phyloP scores from a whole-genome alignment of 169 alveolate species.

The Perkinsus olseni region DNA sequence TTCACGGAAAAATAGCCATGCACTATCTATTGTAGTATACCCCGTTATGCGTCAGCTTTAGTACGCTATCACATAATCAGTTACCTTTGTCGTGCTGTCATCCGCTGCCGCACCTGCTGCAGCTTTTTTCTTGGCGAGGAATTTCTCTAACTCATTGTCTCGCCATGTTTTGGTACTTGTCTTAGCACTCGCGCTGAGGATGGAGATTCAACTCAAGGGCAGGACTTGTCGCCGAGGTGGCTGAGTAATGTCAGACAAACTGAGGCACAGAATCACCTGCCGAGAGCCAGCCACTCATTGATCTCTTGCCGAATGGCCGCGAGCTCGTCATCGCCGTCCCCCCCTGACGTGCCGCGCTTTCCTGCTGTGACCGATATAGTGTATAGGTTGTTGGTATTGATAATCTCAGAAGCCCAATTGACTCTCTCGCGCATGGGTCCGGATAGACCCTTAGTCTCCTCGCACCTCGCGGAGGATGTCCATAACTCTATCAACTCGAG shows the following conservation, averaged over 20 bases:
- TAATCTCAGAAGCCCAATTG: background rate
- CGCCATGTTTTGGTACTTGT: background rate
- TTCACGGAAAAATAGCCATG: too few relatives aligned
- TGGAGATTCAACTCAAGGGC: too few relatives aligned
- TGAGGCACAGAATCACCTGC: background rate
- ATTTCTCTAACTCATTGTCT: background rate
- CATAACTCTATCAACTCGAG: background rate
- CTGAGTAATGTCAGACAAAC: too few relatives aligned
- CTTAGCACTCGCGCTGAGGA: background rate
- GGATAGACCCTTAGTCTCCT: background rate
- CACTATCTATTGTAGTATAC: too few relatives aligned
- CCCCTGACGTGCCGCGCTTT: background rate
- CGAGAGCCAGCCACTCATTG: background rate
- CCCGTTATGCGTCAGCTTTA: too few relatives aligned
- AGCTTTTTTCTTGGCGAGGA: background rate
- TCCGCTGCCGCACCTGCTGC: background rate
- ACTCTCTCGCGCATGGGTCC: background rate
- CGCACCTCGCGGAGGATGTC: background rate
- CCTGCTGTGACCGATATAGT: background rate
- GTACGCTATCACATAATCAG: too few relatives aligned
- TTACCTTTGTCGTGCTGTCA: background rate
- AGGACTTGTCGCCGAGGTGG: too few relatives aligned
- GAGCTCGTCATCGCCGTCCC: background rate
- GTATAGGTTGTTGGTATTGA: background rate
- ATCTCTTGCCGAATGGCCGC: background rate